A percentile compares a stretch with the other conserved stretches of the same genome.
Conservation (phyloP, 1,284 basidiomycete species). For the Ganoderma sinense region DNA sequence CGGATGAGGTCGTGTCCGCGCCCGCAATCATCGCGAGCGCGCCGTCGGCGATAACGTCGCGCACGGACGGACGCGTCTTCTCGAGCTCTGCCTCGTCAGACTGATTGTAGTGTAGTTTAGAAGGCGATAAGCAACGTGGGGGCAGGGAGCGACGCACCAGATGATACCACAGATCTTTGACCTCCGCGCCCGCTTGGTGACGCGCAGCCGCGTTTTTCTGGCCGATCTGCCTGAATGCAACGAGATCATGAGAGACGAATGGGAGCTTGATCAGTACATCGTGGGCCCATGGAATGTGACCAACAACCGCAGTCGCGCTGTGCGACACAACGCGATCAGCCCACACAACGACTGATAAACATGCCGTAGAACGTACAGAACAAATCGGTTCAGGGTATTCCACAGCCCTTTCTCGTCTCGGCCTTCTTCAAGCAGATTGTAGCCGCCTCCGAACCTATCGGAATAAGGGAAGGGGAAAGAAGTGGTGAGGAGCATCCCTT, state of each 20-base stretch:
- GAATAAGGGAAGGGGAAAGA: not conserved
- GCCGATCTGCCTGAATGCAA: not conserved
- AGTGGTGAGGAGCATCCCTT: not conserved
- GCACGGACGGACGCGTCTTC: not conserved
- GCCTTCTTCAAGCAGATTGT: not conserved
- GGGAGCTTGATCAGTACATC: not conserved
- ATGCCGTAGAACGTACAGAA: not conserved
- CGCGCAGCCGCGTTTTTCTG: not conserved
- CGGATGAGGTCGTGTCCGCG: not conserved
- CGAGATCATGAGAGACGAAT: not conserved
- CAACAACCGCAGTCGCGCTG: not conserved
- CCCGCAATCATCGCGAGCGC: not conserved
- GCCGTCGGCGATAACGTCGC: not conserved
- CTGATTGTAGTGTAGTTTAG: not conserved
- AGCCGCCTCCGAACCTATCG: not conserved
- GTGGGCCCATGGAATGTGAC: not conserved
- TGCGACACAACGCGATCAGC: not conserved
- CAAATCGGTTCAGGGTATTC: not conserved
- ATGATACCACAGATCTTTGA: conserved; percentile 1
- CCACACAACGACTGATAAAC: not conserved
- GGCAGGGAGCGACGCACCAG: not conserved
- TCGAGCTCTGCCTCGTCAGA: not conserved
- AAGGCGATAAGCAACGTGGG: not conserved
- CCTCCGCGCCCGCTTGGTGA: not conserved
- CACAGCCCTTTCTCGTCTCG: not conserved